Base-by-base conservation (phyloP, 1,284 basidiomycete genomes). In the Anthracocystis walkeri region DNA sequence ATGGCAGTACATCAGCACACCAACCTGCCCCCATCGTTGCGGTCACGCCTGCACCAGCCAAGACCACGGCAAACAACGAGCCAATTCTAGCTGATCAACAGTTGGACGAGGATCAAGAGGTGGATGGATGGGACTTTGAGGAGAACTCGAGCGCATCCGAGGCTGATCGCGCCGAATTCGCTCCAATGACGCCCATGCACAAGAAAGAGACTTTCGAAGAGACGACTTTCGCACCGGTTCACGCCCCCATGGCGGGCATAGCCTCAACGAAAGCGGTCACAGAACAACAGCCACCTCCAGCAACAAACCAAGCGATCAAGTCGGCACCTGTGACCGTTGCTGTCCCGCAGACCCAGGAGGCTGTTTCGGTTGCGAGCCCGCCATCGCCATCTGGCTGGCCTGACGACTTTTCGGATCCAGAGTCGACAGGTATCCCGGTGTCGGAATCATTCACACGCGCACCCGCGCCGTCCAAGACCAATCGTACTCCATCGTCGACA, bases 51-150 rank as follows among this genome's bases (percentile, higher is more conserved):
- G 20, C 18, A 29, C n/a, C 48, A 10, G 48, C 3, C 29, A 11
- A 31, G 48, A 49, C 29, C 48, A 31, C 48, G 29, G 7, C 29
- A 25, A 11, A 23, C 35, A 35, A 52, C 4, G 23, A 3, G 20
- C 20, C 29, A 18, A 18, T 8, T 29, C 21, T 23, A 12, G 46
- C 25, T 27, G 16, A 41, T 16, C 27, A 27, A 10, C 20, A 40
- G 0, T 21, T 46, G 21, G 54, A 38, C n/a, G 45, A 57, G 16
- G 72, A 62, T 38, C 57, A 52, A 18, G 66, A 65, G 7, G 57
- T 52, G 25, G 72, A 75, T 25, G 72, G 62, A 3, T 75, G 72
- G 72, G 72, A n/a, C 7, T 75, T 75, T 18, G 69, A 72, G 20
- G 69, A 72, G 6, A 49, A 52, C 23, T 71, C 68, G 10, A 65